Evolutionary conservation across 2,329 filamentous ascomycete species (phyloP).

Genomic region (Exophiala phaeomuriformis): DNA sequence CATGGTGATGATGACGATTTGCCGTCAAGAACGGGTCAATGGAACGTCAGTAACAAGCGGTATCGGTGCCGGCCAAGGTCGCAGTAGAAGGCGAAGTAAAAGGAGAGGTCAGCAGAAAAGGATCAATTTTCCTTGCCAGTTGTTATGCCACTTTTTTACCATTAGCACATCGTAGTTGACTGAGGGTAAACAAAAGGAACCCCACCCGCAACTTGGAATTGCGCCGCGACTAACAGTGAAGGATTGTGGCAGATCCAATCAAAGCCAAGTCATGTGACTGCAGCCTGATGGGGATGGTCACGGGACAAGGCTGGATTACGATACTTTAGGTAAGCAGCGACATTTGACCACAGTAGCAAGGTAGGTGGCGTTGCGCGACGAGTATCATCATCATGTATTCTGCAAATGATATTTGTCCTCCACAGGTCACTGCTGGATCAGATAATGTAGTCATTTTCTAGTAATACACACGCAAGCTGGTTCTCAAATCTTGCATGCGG

Average conservation of each 20-base stretch:
- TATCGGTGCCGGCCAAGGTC: neutral
- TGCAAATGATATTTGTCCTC: too few relatives aligned
- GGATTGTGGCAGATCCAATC: neutral
- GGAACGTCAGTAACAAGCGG: neutral
- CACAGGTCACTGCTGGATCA: too few relatives aligned
- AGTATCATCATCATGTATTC: neutral
- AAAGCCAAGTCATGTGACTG: slow-evolving; percentile 4
- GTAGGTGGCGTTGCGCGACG: neutral
- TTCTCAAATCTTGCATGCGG: neutral
- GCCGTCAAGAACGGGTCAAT: neutral
- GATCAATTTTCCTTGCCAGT: neutral
- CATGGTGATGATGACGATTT: slow-evolving; percentile 17
- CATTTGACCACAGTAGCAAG: neutral
- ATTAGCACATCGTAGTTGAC: too few relatives aligned
- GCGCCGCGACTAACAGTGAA: neutral
- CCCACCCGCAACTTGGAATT: neutral
- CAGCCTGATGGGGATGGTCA: neutral
- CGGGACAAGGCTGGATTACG: neutral
- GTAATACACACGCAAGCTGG: neutral
- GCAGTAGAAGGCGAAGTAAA: neutral
- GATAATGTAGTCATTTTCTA: too few relatives aligned
- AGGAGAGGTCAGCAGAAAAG: neutral
- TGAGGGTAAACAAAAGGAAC: neutral
- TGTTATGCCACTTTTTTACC: neutral
- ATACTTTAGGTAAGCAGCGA: neutral